A percentile compares a stretch with the other conserved stretches of the same genome.
phyloP scores from a whole-genome alignment of 2,329 filamentous ascomycete species.

The Neofusicoccum parvum region DNA sequence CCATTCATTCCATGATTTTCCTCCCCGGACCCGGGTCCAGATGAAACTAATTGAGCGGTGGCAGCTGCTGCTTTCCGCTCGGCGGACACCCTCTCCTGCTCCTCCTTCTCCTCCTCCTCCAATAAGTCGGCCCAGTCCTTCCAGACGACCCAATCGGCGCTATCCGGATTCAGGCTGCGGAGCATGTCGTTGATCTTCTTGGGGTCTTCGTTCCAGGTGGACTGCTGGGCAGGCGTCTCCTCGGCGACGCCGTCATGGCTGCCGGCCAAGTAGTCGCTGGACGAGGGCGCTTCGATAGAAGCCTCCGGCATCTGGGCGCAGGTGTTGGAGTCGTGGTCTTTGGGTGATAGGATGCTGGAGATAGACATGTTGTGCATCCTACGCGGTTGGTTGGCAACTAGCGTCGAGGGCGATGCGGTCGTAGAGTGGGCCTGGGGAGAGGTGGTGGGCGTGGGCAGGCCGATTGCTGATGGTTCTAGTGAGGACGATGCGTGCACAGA shows the following conservation, averaged over 20 bases:
- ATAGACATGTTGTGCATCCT: constrained; percentile 22
- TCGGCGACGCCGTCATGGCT: constrained; percentile 1
- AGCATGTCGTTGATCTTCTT: constrained; percentile 19
- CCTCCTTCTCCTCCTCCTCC: constrained; percentile 17
- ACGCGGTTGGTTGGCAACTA: neutral
- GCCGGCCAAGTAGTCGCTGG: neutral
- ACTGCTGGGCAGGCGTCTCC: neutral
- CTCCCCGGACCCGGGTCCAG: no score
- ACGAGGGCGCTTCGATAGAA: neutral
- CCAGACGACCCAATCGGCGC: constrained; percentile 19
- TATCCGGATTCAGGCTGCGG: constrained; percentile 11
- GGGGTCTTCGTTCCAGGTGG: constrained; percentile 16
- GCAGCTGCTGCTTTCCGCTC: neutral
- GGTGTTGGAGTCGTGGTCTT: neutral
- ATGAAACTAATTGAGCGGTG: neutral
- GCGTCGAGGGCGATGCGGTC: neutral
- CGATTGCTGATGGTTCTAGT: neutral
- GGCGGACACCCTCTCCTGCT: neutral
- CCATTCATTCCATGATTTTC: no score
- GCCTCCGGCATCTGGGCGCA: neutral
- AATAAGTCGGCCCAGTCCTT: constrained; percentile 19
- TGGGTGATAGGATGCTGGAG: constrained; percentile 17
- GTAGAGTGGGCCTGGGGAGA: constrained; percentile 9
- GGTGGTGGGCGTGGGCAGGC: constrained; percentile 19
- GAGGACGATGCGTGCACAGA: no score